Evolutionary conservation across 352 stramenopile genomes (phyloP).

Genomic region (Pythium rhizo-oryzae): DNA sequence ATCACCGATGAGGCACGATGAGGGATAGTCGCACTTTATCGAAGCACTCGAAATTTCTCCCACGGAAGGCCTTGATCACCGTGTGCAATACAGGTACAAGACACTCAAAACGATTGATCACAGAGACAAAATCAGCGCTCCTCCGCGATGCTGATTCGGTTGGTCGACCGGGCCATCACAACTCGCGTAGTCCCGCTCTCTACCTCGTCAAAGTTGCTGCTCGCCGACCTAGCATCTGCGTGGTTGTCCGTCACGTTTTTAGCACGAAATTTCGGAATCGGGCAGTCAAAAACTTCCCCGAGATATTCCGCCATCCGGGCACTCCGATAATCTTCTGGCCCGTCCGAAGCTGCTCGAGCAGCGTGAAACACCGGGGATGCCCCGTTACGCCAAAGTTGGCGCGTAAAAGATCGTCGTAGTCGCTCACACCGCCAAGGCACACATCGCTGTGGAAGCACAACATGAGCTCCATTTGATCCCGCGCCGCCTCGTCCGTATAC

Average conservation of each 20-base stretch:
- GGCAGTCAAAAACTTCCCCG: slow-evolving; percentile 26
- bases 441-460: slow-evolving; percentile 54
- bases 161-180: no score
- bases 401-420: slow-evolving; percentile 47
- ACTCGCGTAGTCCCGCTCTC: no score
- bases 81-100: no score
- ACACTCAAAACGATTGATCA: no score
- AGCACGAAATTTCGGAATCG: neutral
- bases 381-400: slow-evolving; percentile 48
- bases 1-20: neutral
- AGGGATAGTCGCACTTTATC: neutral
- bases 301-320: slow-evolving; percentile 41
- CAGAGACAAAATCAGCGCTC: no score
- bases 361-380: slow-evolving; percentile 49
- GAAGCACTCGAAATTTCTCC: no score
- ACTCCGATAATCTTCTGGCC: slow-evolving; percentile 49
- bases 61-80: no score
- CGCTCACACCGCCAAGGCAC: slow-evolving; percentile 45
- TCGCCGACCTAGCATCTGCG: neutral
- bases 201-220: no score
- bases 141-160: no score
- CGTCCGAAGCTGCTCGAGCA: slow-evolving; percentile 37
- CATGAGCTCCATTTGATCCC: slow-evolving; percentile 58
- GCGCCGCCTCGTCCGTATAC: slow-evolving; percentile 40
- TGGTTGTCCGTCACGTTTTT: neutral